phyloP scores from a whole-genome alignment of 148 eudicot genomes.

The Amaranthus palmeri region DNA sequence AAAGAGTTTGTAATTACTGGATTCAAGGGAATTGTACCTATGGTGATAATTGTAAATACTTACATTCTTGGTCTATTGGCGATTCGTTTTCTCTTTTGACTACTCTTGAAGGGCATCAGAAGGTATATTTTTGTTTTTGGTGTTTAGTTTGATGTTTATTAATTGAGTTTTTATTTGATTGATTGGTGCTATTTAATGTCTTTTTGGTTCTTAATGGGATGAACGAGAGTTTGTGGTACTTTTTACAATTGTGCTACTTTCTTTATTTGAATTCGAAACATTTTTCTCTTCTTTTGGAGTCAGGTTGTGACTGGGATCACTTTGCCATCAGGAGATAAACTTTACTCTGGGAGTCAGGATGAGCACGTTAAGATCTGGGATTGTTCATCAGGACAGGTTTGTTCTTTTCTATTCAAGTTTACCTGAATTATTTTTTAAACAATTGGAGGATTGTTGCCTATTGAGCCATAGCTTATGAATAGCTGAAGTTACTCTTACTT shows the following conservation, averaged over 20 bases:
- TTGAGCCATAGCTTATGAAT: not conserved
- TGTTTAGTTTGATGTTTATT: not conserved
- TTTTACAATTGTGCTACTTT: no score
- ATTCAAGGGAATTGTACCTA: constrained; percentile 65
- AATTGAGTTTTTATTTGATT: constrained; percentile 9
- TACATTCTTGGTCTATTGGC: constrained; percentile 84
- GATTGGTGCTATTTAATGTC: not conserved
- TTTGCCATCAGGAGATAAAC: constrained; percentile 80
- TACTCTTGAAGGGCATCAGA: constrained; percentile 83
- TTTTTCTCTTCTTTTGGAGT: not conserved
- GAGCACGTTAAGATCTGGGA: constrained; percentile 88
- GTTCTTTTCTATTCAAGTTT: not conserved
- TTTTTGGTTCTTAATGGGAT: not conserved
- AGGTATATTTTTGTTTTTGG: constrained; percentile 37
- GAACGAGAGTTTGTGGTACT: not conserved
- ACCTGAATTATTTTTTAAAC: not conserved
- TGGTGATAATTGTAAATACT: constrained; percentile 69
- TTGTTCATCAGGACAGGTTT: constrained; percentile 93
- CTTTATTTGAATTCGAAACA: not conserved
- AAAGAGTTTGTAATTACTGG: constrained; percentile 78
- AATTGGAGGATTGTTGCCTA: not conserved
- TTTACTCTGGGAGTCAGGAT: constrained; percentile 86
- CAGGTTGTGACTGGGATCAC: constrained; percentile 89
- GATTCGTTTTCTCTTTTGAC: constrained; percentile 63
- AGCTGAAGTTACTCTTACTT: not conserved